Base-by-base conservation (phyloP, 139 green algal genomes). In the Chlamydomonas sphaeroides region DNA sequence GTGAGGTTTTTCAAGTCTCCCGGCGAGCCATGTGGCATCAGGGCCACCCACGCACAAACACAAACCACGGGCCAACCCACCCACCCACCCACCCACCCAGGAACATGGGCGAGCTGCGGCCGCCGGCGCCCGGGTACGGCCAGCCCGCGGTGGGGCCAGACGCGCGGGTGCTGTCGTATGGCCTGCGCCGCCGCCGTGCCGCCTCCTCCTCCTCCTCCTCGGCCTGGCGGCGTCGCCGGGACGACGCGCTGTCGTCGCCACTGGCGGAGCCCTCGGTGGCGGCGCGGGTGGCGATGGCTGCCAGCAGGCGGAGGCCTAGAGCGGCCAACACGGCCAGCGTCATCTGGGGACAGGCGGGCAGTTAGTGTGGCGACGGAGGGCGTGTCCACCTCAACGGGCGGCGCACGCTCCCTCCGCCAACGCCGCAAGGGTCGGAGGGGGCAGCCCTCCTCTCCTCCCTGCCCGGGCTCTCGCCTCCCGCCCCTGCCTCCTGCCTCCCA, bases 301-400 rank as follows among this genome's bases (percentile, higher is more conserved):
- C 62, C 41, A 88, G 51, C 17, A 90, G 26, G 1, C 69, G 61
- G 28, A 66, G 49, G 15, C 33, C 83, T 20, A 86, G 35, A 2
- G 73, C 79, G 10, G 84, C 38, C 5, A 79, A n/a, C 30, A 87
- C 32, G 36, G 79, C 78, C 65, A 90, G 72, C 3, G 69, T 83
- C 30, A 93, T 74, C 67, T 74, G 67, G 25, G 42, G 38, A n/a
- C n/a, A n/a, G 7, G 3, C 4, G 66, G 30, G 56, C 1, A 30
- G 53, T 26, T 61, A 8, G 53, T 26, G 53, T 61, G 45, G 45
- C 45, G 10, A n/a, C n/a, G n/a, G n/a, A n/a, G n/a, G n/a, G n/a
- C n/a, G n/a, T n/a, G n/a, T n/a, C n/a, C n/a, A n/a, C n/a, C n/a
- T n/a, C n/a, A n/a, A n/a, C n/a, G n/a, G n/a, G n/a, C n/a, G n/a